A percentile compares a stretch with the other conserved stretches of the same genome.
Conservation (phyloP, 352 stramenopile species). For the Phytophthora melonis region DNA sequence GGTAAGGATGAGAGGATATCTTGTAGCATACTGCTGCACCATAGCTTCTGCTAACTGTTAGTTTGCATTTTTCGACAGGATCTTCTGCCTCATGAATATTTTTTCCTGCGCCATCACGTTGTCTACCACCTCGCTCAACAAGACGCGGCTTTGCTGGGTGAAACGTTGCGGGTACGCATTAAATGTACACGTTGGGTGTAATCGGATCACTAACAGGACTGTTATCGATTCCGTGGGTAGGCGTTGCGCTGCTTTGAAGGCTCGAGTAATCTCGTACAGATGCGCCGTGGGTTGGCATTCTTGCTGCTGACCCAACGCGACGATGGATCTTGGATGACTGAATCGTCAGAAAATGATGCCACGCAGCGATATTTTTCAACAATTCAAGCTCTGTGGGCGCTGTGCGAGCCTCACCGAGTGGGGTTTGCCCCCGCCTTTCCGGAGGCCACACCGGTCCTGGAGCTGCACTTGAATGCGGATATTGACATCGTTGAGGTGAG, state of each 20-base stretch:
- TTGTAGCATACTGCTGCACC: background rate
- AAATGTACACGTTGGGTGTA: background rate
- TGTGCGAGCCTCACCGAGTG: conserved; percentile 52
- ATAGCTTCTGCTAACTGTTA: background rate
- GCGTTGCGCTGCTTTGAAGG: conserved; percentile 79
- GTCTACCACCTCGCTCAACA: conserved; percentile 80
- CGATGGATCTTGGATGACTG: conserved; percentile 66
- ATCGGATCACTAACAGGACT: conserved; percentile 6
- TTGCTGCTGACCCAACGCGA: conserved; percentile 65
- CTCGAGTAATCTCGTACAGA: conserved; percentile 70
- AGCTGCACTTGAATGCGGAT: conserved; percentile 72
- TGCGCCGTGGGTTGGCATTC: conserved; percentile 75
- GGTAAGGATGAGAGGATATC: conserved; percentile 28
- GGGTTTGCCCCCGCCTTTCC: conserved; percentile 78
- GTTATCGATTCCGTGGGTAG: conserved; percentile 36
- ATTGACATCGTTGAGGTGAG: conserved; percentile 39
- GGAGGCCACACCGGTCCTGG: conserved; percentile 57
- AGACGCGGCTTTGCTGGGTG: conserved; percentile 73
- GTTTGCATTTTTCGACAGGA: conserved; percentile 46
- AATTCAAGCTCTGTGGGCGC: conserved; percentile 54
- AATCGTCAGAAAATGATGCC: conserved; percentile 25
- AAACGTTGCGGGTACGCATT: conserved; percentile 68
- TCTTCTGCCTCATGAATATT: conserved; percentile 91
- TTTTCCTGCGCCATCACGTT: conserved; percentile 89
- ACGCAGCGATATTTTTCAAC: conserved; percentile 60